These are phyloP conservation scores for Diutina rugosa DNA, from an alignment of 1,139 yeast genomes.

Conservation along the genomic window DNA sequence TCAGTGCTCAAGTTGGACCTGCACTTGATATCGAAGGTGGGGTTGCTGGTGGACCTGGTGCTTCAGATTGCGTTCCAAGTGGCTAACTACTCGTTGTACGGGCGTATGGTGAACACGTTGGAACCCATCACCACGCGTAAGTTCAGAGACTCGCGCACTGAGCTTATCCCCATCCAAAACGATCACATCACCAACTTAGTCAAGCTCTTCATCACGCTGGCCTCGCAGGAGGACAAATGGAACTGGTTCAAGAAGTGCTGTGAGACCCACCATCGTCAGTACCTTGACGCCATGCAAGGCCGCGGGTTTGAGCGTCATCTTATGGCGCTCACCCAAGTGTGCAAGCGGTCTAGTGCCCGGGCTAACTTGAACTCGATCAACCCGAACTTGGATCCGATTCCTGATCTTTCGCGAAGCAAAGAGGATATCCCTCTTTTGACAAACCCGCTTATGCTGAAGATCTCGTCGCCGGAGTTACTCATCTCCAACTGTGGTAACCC, in stretches of 20 bases:
- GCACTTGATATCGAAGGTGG: slow-evolving; percentile 34
- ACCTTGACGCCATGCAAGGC: slow-evolving; percentile 44
- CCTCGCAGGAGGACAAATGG: slow-evolving; percentile 36
- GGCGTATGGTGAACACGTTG: slow-evolving; percentile 50
- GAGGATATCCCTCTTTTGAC: slow-evolving; percentile 42
- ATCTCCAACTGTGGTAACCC: slow-evolving; percentile 66
- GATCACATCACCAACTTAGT: slow-evolving; percentile 40
- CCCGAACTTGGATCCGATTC: slow-evolving; percentile 12
- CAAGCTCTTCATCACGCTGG: slow-evolving; percentile 46
- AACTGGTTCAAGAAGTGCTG: slow-evolving; percentile 38
- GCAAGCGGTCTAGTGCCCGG: slow-evolving; percentile 17
- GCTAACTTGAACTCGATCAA: slow-evolving; percentile 31
- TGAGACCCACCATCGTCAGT: slow-evolving; percentile 32
- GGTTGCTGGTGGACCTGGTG: slow-evolving; percentile 51
- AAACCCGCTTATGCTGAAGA: slow-evolving; percentile 38
- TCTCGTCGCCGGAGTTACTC: slow-evolving; percentile 29
- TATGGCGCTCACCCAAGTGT: slow-evolving; percentile 42
- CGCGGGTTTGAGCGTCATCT: slow-evolving; percentile 62
- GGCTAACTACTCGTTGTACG: slow-evolving; percentile 62
- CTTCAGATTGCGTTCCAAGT: slow-evolving; percentile 58
- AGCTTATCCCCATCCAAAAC: slow-evolving; percentile 52
- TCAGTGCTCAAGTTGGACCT: slow-evolving; percentile 27
- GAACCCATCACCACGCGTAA: slow-evolving; percentile 67
- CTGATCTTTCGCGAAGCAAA: slow-evolving; percentile 14
- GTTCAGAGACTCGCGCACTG: slow-evolving; percentile 57